Evolutionary conservation across 2,329 filamentous ascomycete genomes (phyloP), one percentile per base, ranked within the genome.

Genomic region (Diplodia scrobiculata): DNA sequence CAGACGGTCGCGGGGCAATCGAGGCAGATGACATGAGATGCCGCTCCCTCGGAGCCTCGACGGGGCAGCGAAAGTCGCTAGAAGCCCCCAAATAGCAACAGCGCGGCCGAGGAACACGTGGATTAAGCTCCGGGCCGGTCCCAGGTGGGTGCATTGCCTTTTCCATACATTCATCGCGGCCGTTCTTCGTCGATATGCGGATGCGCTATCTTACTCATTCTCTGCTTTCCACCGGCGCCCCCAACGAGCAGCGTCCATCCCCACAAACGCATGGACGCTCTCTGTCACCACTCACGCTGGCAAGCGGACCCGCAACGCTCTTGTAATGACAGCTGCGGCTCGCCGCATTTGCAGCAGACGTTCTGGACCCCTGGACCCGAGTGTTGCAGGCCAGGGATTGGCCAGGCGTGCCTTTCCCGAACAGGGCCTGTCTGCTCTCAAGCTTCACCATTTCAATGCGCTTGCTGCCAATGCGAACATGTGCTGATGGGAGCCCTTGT

Each of bases 21-120:
- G 41, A 17, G 48, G 62, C 63, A 58, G 41, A 65, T 65, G 63
- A 65, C 52, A 65, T 65, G 63, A 58, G 63, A 65, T 65, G 41
- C 14, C 45, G 41, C 55, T 19, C 32, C 41, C 29, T 34, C 55
- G 38, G 38, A 14, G 19, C 11, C 19, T 51, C 19, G 13, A 13
- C 21, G 48, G 48, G 48, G 48, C 48, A 51, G 10, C 25, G 11
- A 51, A 51, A 51, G 48, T 13, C 6, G 5, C 13, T 21, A 51
- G 48, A 17, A 5, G 25, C 10, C 48, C 48, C 1, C n/a, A 45
- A 45, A 45, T 45, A 45, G 41, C 6, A 45, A 45, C 41, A 6
- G 41, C n/a, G 38, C 38, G 38, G 17, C 14, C 38, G 38, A 45
- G 17, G 38, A 51, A 53, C 21, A 32, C 52, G 52, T 36, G 52